Conservation (phyloP, 306 rosid genomes). For the Acacia acuminata region DNA sequence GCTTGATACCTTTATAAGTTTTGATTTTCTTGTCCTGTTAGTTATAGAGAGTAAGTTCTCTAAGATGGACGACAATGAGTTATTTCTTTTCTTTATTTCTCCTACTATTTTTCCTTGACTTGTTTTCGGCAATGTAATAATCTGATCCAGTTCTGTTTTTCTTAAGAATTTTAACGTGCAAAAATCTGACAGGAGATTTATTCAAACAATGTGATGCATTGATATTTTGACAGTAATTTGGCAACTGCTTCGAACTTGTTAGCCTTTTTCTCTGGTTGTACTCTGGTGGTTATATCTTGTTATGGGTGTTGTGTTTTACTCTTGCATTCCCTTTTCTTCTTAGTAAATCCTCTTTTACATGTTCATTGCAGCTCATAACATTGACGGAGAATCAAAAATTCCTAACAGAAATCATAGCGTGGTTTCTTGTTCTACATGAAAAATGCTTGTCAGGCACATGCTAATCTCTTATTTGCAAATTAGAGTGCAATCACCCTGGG, state of each 20-base stretch:
- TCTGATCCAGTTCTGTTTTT: constrained; percentile 7
- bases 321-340: constrained; percentile 14
- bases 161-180: neutral
- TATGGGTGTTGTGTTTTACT: neutral
- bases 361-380: neutral
- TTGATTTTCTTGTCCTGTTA: constrained; percentile 6
- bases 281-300: neutral
- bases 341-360: neutral
- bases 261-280: neutral
- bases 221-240: neutral
- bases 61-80: neutral
- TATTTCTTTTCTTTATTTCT: constrained; percentile 4
- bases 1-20: neutral
- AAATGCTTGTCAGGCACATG: neutral
- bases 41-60: neutral
- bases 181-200: neutral
- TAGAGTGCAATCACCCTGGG: neutral
- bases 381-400: neutral
- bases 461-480: neutral
- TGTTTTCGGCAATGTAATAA: neutral
- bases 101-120: neutral
- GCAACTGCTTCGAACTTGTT: neutral
- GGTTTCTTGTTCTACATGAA: neutral
- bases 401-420: neutral
- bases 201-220: neutral